Evolutionary conservation across 768 basidiomycete genomes (phyloP), one percentile per base, ranked within the genome.

Genomic region (Rhizopogon salebrosus): DNA sequence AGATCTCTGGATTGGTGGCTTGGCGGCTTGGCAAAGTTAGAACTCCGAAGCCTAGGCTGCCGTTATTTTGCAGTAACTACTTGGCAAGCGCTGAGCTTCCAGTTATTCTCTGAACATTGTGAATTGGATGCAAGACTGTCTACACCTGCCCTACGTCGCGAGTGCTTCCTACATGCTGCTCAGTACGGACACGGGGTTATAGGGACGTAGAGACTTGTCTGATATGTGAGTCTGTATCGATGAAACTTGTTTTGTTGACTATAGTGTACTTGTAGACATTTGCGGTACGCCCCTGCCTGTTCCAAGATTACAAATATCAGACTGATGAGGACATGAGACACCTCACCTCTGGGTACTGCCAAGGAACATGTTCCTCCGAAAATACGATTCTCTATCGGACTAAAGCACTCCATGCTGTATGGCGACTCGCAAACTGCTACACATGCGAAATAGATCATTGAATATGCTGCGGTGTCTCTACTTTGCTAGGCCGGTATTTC

Each of bases 291-390:
- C 72, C 9, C 70, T 75, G 6, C 78, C 86, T 14, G 51, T 4
- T 20, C 14, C 1, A 22, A 5, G 10, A 10, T 3, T 22, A 9
- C 14, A 16, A 9, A 16, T 48, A 37, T 18, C 8, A 34, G 37
- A n/a, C 20, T 29, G 23, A 29, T 24, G 36, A 23, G 24, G 51
- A 14, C n/a, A 40, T 5, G 50, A 87, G 88, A 90, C 57, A 88
- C 87, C 88, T 4, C 88, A 91, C 60, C 64, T 89, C 5, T 91
- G 89, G 89, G 76, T 85, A 9, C 66, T 89, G 85, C 62, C 67
- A 65, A 9, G 57, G 60, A n/a, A 58, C 71, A 2, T 77, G 73
- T 53, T 75, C 75, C 48, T 54, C 68, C 3, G 62, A 60, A 26
- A 64, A 59, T 2, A 64, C 76, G 2, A 70, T 77, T 4, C 63